Conservation (phyloP, 2,329 filamentous ascomycete genomes). For the Penicillium sp. region DNA sequence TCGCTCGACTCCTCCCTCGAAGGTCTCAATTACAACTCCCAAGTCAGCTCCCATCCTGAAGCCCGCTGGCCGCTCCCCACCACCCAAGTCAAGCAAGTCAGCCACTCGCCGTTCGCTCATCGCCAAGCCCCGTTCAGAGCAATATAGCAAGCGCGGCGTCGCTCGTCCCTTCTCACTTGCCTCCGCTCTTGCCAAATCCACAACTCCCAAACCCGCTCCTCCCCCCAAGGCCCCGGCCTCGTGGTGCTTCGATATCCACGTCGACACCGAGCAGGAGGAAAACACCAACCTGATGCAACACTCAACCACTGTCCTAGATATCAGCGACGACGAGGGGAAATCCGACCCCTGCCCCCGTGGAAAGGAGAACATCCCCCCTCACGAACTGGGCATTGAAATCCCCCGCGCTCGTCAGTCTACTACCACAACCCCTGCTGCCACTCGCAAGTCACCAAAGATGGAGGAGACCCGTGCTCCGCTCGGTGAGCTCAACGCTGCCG, state of each 20-base stretch:
- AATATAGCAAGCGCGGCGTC: conserved; percentile 49
- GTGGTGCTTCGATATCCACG: conserved; percentile 94
- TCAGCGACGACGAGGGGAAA: conserved; percentile 76
- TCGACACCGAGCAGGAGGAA: conserved; percentile 85
- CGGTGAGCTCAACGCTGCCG: conserved; percentile 63
- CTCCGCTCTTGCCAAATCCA: conserved; percentile 63
- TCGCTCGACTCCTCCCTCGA: conserved; percentile 27
- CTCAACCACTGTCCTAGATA: conserved; percentile 79
- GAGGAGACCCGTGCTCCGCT: conserved; percentile 66
- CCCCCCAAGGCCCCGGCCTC: conserved; percentile 45
- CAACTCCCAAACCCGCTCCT: conserved; percentile 51
- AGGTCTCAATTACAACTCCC: conserved; percentile 32
- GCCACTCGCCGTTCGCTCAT: conserved; percentile 64
- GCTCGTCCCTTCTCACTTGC: conserved; percentile 76
- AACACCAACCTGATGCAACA: conserved; percentile 92
- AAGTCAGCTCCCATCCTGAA: conserved; percentile 58
- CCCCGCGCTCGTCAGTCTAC: conserved; percentile 37
- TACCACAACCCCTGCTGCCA: conserved; percentile 21
- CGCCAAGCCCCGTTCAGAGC: conserved; percentile 67
- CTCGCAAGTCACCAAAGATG: conserved; percentile 54
- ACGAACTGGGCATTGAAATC: conserved; percentile 57
- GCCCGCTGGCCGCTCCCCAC: conserved; percentile 79
- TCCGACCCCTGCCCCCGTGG: conserved; percentile 59
- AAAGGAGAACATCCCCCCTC: conserved; percentile 91
- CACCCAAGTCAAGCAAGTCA: conserved; percentile 66